Conservation (phyloP, 495 filamentous ascomycete species). For the Podospora appendiculata region DNA sequence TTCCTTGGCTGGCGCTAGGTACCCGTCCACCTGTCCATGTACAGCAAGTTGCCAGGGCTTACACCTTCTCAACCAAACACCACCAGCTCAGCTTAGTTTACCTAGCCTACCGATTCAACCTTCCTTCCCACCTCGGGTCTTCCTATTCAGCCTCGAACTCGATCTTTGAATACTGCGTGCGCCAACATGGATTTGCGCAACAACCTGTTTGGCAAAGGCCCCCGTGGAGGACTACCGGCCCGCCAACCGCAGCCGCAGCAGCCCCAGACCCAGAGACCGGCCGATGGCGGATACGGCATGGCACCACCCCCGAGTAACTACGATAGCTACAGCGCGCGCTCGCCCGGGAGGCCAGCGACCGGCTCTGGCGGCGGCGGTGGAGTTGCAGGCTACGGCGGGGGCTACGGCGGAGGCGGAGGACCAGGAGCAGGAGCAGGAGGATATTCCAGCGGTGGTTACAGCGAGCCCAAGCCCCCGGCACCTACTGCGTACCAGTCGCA, state of each 20-base stretch:
- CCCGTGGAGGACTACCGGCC: constrained; percentile 17
- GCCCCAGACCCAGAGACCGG: not conserved
- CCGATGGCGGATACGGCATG: constrained; percentile 9
- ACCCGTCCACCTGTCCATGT: too few species aligned
- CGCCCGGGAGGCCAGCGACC: constrained; percentile 4
- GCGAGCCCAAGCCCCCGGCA: not conserved
- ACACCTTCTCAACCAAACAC: too few species aligned
- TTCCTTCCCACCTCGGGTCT: too few species aligned
- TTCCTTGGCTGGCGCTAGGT: too few species aligned
- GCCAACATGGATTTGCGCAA: constrained; percentile 30
- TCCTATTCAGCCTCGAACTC: too few species aligned
- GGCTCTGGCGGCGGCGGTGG: constrained; percentile 7
- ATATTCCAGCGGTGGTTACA: not conserved
- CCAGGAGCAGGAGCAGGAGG: not conserved
- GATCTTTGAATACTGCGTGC: not conserved
- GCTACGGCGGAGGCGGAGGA: constrained; percentile 9
- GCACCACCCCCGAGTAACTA: constrained; percentile 12
- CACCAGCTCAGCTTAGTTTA: too few species aligned
- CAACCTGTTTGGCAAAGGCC: constrained; percentile 29
- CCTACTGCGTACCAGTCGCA: not conserved
- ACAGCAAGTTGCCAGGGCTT: too few species aligned
- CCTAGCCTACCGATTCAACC: too few species aligned
- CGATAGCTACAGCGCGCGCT: constrained; percentile 10
- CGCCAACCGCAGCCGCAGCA: constrained; percentile 14
- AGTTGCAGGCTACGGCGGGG: constrained; percentile 2